Evolutionary conservation across 2,329 filamentous ascomycete species (phyloP), one percentile per base, ranked within the genome.

Genomic region (Nemania sp.): DNA sequence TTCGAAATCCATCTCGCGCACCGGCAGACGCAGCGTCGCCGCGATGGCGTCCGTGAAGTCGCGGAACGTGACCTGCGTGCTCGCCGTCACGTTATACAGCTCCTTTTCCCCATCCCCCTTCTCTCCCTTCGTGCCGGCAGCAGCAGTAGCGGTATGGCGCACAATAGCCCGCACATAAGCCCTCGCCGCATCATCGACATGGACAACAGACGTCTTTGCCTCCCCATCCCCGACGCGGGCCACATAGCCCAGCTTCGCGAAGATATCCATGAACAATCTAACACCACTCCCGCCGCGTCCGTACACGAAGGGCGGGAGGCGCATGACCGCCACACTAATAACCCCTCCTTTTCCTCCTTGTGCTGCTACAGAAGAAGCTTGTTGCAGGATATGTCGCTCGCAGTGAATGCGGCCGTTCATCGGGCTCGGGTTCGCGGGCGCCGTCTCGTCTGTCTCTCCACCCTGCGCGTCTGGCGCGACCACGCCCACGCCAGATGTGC

Each of bases 241-340:
- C 0, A 61, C 61, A 3, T 67, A 64, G 5, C 73, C 70, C 22
- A 59, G 61, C 39, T 64, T 50, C 12, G 60, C 66, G 8, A 67
- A 69, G 4, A 65, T 58, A 9, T 55, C 15, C 62, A 73, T 69
- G 49, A 74, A 66, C 48, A 71, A 57, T n/a, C 52, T 44, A 20
- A 75, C 64, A 22, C 70, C 70, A 51, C 69, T 72, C 8, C 71
- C 74, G 1, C 70, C 74, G 11, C 67, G 68, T 2, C 76, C 77
- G 57, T 79, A 76, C 0, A 78, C 75, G 22, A 66, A 77, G 0
- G 74, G 74, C 3, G 76, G 66, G 0, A 78, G 65, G 0, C 75
- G 69, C 5, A 79, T 63, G 6, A 64, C 57, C 15, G 59, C 65
- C 4, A 74, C 71, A 3, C 64, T 60, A 22, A 79, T 60, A 2